Evolutionary conservation across 208 protist species (phyloP).

Genomic region (Crithidia expoeki): DNA sequence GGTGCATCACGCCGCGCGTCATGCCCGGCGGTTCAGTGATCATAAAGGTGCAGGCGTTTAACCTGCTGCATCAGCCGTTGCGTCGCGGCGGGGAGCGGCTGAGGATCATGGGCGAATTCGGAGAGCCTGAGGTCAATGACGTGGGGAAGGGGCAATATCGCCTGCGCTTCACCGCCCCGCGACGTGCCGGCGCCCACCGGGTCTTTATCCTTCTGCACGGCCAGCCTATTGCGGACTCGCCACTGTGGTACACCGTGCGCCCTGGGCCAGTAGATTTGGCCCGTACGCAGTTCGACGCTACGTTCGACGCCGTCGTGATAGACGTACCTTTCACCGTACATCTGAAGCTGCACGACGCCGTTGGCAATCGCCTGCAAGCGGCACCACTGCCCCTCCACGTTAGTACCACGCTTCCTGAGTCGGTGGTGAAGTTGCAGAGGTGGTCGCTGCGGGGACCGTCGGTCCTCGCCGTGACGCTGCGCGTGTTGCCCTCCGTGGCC

Average conservation of each 20-base stretch:
- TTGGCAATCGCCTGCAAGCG: conserved; percentile 46
- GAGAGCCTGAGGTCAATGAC: conserved; percentile 26
- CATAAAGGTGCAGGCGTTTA: conserved; percentile 35
- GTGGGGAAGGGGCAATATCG: conserved; percentile 39
- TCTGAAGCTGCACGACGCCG: conserved; percentile 48
- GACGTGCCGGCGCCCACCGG: conserved; percentile 44
- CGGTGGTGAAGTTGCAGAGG: conserved; percentile 18
- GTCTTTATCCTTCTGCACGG: conserved; percentile 67
- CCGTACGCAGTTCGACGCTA: conserved; percentile 34
- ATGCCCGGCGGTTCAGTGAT: conserved; percentile 21
- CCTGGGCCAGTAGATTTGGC: conserved; percentile 39
- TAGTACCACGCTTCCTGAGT: conserved; percentile 10
- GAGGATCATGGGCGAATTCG: conserved; percentile 42
- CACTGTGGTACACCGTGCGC: conserved; percentile 53
- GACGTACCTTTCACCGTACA: conserved; percentile 53
- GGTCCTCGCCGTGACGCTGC: conserved; percentile 25
- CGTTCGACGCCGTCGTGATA: conserved; percentile 67
- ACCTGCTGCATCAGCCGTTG: conserved; percentile 42
- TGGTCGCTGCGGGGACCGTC: conserved; percentile 20
- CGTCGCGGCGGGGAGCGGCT: conserved; percentile 42
- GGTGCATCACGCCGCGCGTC: conserved; percentile 26
- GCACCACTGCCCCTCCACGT: conserved; percentile 9
- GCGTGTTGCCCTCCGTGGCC: conserved; percentile 22
- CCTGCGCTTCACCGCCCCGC: conserved; percentile 52
- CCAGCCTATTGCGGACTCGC: conserved; percentile 69